phyloP scores from a whole-genome alignment of 1,139 yeast species.

The Suhomyces maxii region DNA sequence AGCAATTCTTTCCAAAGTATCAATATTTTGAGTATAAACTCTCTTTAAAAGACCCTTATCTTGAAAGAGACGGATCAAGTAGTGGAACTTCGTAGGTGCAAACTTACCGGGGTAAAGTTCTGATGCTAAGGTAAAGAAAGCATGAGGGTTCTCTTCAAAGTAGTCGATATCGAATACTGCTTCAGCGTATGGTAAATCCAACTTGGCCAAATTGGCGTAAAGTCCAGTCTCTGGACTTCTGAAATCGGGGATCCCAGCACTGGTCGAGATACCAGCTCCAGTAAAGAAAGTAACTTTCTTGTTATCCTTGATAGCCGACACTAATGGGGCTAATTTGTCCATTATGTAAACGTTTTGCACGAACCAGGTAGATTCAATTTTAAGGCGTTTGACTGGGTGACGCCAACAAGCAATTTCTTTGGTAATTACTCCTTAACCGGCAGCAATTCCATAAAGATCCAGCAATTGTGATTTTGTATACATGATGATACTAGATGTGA shows the following conservation, averaged over 20 bases:
- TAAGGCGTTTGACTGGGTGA: no score
- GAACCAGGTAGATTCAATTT: no score
- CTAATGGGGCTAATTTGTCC: conserved; percentile 11
- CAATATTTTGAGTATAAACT: conserved; percentile 90
- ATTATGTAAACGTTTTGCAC: not conserved
- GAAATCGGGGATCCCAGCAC: conserved; percentile 94
- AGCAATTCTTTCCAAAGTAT: conserved; percentile 83
- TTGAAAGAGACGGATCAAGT: conserved; percentile 64
- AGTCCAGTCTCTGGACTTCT: conserved; percentile 90
- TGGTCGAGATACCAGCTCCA: conserved; percentile 93
- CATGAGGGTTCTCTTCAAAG: conserved; percentile 70
- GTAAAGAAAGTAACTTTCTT: conserved; percentile 51
- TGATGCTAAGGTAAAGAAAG: conserved; percentile 80
- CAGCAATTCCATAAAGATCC: no score
- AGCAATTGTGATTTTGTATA: no score
- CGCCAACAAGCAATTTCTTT: no score
- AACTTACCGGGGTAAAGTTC: conserved; percentile 89
- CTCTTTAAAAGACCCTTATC: conserved; percentile 61
- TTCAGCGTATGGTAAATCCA: conserved; percentile 86
- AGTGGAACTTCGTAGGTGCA: conserved; percentile 79
- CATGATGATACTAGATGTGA: no score
- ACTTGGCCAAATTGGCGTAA: conserved; percentile 72
- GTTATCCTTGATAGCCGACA: conserved; percentile 12
- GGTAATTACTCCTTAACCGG: no score
- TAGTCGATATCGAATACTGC: conserved; percentile 92